Conservation (phyloP, 179 eudicot genomes). For the Actinidia arguta region DNA sequence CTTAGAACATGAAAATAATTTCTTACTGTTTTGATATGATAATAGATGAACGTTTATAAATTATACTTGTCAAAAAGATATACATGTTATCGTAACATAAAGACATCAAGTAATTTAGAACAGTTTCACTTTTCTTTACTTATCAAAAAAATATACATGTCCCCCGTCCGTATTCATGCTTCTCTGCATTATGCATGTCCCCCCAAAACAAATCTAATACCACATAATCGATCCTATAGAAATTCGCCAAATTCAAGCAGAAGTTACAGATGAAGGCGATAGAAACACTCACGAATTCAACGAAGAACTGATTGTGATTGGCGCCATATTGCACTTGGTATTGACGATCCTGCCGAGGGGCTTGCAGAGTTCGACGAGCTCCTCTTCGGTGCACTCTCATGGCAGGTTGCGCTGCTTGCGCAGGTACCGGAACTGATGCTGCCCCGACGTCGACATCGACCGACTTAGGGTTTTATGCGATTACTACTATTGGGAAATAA, state of each 20-base stretch:
- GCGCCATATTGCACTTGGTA: conserved; percentile 85
- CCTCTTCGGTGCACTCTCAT: conserved; percentile 84
- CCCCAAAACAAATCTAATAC: too few relatives aligned
- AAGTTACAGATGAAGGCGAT: neutral
- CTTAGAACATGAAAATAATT: too few relatives aligned
- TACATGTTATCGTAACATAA: too few relatives aligned
- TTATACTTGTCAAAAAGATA: too few relatives aligned
- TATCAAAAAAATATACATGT: too few relatives aligned
- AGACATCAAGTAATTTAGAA: too few relatives aligned
- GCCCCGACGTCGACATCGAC: conserved; percentile 43
- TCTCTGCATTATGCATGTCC: too few relatives aligned
- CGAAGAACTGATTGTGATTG: conserved; percentile 77
- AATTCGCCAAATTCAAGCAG: neutral
- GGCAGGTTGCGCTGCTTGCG: conserved; percentile 77
- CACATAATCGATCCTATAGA: too few relatives aligned
- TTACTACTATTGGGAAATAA: neutral
- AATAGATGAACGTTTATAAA: too few relatives aligned
- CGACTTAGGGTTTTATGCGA: conserved; percentile 7
- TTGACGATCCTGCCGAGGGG: conserved; percentile 79
- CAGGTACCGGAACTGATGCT: conserved; percentile 73
- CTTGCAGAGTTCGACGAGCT: conserved; percentile 67
- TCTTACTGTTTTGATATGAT: too few relatives aligned
- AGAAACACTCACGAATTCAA: conserved; percentile 56
- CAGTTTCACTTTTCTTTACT: too few relatives aligned
- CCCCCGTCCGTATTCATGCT: too few relatives aligned